Percentiles rank a stretch among this genome's conserved stretches.
phyloP scores from a whole-genome alignment of 148 eudicot genomes.

The Oxyria digyna region DNA sequence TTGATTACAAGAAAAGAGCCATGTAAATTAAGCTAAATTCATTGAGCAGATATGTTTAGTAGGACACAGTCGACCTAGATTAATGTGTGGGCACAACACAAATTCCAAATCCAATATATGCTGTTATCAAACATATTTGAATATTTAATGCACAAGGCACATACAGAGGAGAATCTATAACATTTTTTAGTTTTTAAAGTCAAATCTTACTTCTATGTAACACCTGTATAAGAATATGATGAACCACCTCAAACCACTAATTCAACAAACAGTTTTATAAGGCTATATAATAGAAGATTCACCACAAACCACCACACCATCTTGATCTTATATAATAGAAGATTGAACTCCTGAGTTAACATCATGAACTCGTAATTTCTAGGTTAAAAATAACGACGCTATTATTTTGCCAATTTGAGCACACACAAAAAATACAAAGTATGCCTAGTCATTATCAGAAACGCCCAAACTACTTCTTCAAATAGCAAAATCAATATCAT shows the following conservation, averaged over 20 bases:
- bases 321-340: neutral
- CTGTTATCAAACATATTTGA: neutral
- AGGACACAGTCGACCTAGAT: neutral
- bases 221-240: neutral
- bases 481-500: neutral
- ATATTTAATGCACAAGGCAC: neutral
- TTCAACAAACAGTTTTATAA: neutral
- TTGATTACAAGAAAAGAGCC: conserved; percentile 1
- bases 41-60: neutral
- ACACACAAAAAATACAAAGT: neutral
- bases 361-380: neutral
- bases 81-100: neutral
- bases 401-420: neutral
- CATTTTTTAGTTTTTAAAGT: neutral
- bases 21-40: neutral
- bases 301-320: neutral
- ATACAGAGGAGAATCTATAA: neutral
- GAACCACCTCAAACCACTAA: neutral
- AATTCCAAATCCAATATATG: neutral
- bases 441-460: neutral
- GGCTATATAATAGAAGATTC: neutral
- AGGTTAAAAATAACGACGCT: neutral
- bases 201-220: neutral
- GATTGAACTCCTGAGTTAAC: neutral
- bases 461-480: neutral